Evolutionary conservation across 2,329 filamentous ascomycete species (phyloP).

Genomic region (Tolypocladium sp.): DNA sequence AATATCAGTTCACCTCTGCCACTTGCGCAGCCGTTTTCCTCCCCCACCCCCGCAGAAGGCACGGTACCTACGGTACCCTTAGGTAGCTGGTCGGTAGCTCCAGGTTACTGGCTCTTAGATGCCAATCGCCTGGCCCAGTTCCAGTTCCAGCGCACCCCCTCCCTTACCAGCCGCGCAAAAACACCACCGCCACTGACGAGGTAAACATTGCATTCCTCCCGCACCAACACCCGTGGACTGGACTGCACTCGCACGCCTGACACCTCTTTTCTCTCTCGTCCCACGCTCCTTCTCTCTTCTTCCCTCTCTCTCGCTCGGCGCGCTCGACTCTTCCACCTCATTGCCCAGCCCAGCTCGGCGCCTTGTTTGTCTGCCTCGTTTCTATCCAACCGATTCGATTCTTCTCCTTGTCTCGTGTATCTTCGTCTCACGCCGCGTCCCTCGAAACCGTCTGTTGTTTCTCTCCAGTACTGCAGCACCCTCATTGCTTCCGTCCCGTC

Average conservation of each 20-base stretch:
- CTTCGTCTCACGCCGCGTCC: background rate
- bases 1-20: background rate
- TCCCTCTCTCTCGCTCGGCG: constrained; percentile 9
- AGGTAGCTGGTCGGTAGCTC: background rate
- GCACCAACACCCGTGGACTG: constrained; percentile 1
- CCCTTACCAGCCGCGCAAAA: constrained; percentile 15
- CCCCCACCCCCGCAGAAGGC: background rate
- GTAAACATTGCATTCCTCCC: constrained; percentile 20
- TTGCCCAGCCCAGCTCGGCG: background rate
- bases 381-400: background rate
- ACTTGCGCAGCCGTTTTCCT: background rate
- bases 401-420: background rate
- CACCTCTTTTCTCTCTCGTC: background rate
- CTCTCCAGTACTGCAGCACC: background rate
- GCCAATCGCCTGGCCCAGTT: constrained; percentile 1
- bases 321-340: background rate
- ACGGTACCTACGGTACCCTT: background rate
- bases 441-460: background rate
- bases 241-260: background rate
- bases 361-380: background rate
- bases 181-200: constrained; percentile 9
- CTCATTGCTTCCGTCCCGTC: background rate
- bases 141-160: constrained; percentile 5
- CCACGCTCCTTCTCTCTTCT: constrained; percentile 4
- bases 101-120: background rate